A percentile compares a stretch with the other conserved stretches of the same genome.
phyloP scores from a whole-genome alignment of 345 rosid genomes.

The Linum usitatissimum region DNA sequence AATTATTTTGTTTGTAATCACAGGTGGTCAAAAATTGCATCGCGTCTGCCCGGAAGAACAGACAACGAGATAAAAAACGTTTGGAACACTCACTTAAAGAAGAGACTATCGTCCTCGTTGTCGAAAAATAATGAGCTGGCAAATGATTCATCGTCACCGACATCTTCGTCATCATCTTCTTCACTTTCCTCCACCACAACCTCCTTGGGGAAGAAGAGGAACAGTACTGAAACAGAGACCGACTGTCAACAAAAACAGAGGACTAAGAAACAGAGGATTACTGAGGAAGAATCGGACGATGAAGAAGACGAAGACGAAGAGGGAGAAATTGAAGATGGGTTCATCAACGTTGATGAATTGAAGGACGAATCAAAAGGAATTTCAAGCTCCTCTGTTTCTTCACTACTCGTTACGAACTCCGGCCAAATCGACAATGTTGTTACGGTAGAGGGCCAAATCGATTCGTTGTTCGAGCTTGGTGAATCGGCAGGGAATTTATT shows the following conservation, averaged over 20 bases:
- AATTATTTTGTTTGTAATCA: constrained; percentile 1
- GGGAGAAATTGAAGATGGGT: background rate
- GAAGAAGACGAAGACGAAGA: constrained; percentile 1
- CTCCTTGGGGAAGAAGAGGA: constrained; percentile 4
- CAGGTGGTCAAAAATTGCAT: constrained; percentile 93
- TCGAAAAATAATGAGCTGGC: constrained; percentile 2
- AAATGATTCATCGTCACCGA: constrained; percentile 13
- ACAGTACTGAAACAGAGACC: background rate
- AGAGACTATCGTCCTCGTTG: constrained; percentile 21
- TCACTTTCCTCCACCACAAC: constrained; percentile 23
- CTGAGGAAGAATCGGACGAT: background rate
- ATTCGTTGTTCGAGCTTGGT: constrained; percentile 5
- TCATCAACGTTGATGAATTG: background rate
- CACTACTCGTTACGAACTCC: constrained; percentile 20
- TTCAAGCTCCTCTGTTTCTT: constrained; percentile 29
- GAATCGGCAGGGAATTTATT: background rate
- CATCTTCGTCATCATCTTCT: constrained; percentile 21
- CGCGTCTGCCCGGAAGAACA: constrained; percentile 72
- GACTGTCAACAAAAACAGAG: constrained; percentile 14
- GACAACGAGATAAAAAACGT: constrained; percentile 92
- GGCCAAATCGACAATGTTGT: constrained; percentile 12
- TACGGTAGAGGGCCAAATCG: constrained; percentile 11
- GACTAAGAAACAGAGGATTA: constrained; percentile 15
- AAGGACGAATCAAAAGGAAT: constrained; percentile 21
- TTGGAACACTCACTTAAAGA: constrained; percentile 82